Percentiles rank a stretch among this genome's conserved stretches.
phyloP scores from a whole-genome alignment of 768 basidiomycete genomes.

The Exidia glandulosa region DNA sequence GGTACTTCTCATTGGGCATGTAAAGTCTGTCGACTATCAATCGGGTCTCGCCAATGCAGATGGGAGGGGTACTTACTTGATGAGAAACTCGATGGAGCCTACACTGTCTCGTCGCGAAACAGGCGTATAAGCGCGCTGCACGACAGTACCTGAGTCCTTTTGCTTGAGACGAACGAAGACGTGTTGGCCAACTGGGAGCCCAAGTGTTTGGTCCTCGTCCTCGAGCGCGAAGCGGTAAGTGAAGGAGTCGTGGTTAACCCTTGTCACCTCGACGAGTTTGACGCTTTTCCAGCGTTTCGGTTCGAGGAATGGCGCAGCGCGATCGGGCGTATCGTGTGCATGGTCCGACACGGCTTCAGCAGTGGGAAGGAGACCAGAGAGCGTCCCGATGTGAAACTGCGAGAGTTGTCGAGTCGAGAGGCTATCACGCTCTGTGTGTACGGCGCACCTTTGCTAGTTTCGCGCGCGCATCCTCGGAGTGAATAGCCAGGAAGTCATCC shows the following conservation, averaged over 20 bases:
- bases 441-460: slow-evolving; percentile 30
- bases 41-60: neutral
- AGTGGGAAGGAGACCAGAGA: slow-evolving; percentile 12
- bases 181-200: slow-evolving; percentile 50
- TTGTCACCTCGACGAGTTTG: slow-evolving; percentile 24
- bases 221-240: slow-evolving; percentile 40
- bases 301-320: slow-evolving; percentile 27
- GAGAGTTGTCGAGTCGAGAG: slow-evolving; percentile 4
- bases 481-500: slow-evolving; percentile 56
- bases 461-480: slow-evolving; percentile 37
- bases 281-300: slow-evolving; percentile 38
- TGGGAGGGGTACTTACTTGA: slow-evolving; percentile 31
- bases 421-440: neutral
- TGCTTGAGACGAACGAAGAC: slow-evolving; percentile 39
- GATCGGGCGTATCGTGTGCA: neutral
- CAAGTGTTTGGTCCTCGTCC: slow-evolving; percentile 29
- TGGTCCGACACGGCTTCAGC: neutral
- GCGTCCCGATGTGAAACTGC: slow-evolving; percentile 40
- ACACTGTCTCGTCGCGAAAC: slow-evolving; percentile 31
- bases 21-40: slow-evolving; percentile 27
- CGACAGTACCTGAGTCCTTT: slow-evolving; percentile 30
- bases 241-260: slow-evolving; percentile 37
- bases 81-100: slow-evolving; percentile 41
- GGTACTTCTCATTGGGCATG: slow-evolving; percentile 24
- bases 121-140: slow-evolving; percentile 52